Conservation (phyloP, 2,329 filamentous ascomycete species). For the Fusarium clavum region DNA sequence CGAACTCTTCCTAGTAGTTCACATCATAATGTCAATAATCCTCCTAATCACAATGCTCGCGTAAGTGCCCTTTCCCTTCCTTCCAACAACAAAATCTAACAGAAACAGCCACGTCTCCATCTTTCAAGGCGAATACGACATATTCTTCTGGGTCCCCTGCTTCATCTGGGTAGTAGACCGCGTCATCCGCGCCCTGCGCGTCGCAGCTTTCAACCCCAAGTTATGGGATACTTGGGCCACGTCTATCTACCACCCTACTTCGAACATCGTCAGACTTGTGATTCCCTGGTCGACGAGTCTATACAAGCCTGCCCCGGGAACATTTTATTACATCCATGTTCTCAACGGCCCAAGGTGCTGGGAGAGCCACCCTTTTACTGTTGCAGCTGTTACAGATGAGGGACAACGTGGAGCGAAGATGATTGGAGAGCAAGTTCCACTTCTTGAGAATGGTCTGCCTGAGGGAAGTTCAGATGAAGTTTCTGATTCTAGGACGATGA, state of each 20-base stretch:
- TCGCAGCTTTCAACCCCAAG: constrained; percentile 54
- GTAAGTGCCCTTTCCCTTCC: constrained; percentile 54
- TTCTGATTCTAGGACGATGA: constrained; percentile 44
- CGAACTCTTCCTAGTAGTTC: constrained; percentile 61
- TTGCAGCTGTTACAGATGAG: constrained; percentile 50
- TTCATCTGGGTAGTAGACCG: constrained; percentile 64
- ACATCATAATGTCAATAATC: constrained; percentile 64
- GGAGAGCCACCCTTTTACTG: constrained; percentile 65
- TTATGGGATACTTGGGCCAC: constrained; percentile 53
- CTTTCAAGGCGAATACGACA: constrained; percentile 61
- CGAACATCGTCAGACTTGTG: constrained; percentile 57
- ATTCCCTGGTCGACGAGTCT: constrained; percentile 51
- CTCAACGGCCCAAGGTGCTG: constrained; percentile 56
- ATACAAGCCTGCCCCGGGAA: constrained; percentile 55
- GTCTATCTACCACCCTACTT: constrained; percentile 51
- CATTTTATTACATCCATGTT: constrained; percentile 60
- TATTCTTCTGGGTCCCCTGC: constrained; percentile 62
- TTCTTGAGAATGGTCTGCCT: constrained; percentile 42
- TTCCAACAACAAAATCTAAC: background rate
- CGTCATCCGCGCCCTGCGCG: constrained; percentile 57
- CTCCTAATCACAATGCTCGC: constrained; percentile 63
- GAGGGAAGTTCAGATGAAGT: constrained; percentile 9
- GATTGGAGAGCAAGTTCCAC: constrained; percentile 49
- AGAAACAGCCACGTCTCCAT: constrained; percentile 61
- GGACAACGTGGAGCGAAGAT: constrained; percentile 30